Base-by-base conservation (phyloP, 2,329 filamentous ascomycete species). In the Colletotrichum euphorbiae region DNA sequence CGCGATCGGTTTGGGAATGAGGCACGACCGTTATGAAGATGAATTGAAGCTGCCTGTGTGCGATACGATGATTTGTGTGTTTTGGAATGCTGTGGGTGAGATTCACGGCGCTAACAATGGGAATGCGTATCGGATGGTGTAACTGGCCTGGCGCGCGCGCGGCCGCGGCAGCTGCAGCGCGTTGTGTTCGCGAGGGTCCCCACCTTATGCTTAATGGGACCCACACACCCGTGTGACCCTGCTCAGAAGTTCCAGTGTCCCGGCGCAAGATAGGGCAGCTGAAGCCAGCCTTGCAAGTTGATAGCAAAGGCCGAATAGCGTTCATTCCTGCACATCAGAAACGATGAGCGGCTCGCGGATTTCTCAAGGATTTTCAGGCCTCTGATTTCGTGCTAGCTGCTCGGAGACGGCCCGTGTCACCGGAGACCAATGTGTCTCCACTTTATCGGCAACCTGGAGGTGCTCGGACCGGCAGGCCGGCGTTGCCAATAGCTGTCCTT, bases 161-260 rank as follows among this genome's bases (percentile, higher is more conserved):
- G 58, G 43, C 33, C 33, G 9, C 24, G 24, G 24, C 4, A 24
- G 24, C 24, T 24, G 24, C 54, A 19, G 38, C 58, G 58, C 58
- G 58, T 61, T 43, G 45, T 6, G 46, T 31, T 61, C 58, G 58
- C 46, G 58, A 61, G 46, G 3, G 42, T 4, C 8, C 38, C 58
- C 58, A 42, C 46, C 36, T 6, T 2, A 13, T 21, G 58, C 52
- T 61, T 61, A 61, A 61, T 51, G 36, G 58, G 15, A 48, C 36
- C 52, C 52, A 56, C 52, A 28, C 28, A 21, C 4, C 21, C n/a
- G n/a, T n/a, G n/a, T n/a, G n/a, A 24, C 24, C 24, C 24, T 24
- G 4, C 4, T 4, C 1, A 24, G 24, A 24, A 4, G 24, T 24
- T 24, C 24, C 24, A 4, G 24, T 24, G 24, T 5, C 24, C 24